A percentile compares a stretch with the other conserved stretches of the same genome.
These are phyloP conservation scores for Boletus reticuloceps DNA, from an alignment of 768 basidiomycete species.

Conservation along the genomic window DNA sequence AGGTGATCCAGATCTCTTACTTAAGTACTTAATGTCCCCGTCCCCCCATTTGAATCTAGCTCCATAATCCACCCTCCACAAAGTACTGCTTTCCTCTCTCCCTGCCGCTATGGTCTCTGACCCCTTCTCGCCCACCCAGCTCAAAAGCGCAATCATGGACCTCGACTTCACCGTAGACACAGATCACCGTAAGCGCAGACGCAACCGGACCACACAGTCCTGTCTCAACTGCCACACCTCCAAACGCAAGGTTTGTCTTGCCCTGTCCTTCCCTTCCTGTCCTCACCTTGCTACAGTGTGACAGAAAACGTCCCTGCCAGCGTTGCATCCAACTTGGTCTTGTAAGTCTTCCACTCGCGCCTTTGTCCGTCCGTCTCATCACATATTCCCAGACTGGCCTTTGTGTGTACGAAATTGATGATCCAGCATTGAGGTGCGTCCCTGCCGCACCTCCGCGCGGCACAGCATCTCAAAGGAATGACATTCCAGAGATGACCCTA, in stretches of 20 bases:
- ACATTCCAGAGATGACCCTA: constrained; percentile 71
- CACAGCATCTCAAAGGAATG: background rate
- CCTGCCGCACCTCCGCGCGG: background rate
- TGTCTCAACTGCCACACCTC: constrained; percentile 90
- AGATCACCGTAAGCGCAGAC: constrained; percentile 78
- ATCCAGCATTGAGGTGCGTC: constrained; percentile 71
- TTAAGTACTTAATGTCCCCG: constrained; percentile 60
- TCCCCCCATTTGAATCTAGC: constrained; percentile 36
- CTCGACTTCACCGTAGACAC: constrained; percentile 71
- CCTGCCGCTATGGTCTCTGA: constrained; percentile 50
- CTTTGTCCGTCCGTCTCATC: constrained; percentile 3
- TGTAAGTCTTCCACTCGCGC: constrained; percentile 39
- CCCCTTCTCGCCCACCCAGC: constrained; percentile 52
- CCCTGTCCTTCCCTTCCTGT: background rate
- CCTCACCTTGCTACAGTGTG: constrained; percentile 50
- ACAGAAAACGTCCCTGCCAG: constrained; percentile 88
- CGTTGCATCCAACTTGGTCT: constrained; percentile 87
- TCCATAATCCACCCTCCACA: constrained; percentile 51
- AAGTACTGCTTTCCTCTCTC: constrained; percentile 36
- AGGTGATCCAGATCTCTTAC: constrained; percentile 48
- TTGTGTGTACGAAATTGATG: constrained; percentile 94
- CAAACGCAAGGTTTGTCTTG: constrained; percentile 73
- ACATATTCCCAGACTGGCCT: constrained; percentile 67
- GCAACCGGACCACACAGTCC: constrained; percentile 90
- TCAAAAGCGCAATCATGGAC: constrained; percentile 78